A percentile compares a stretch with the other conserved stretches of the same genome.
These are phyloP conservation scores for Fraxinus quadrangulata DNA, from an alignment of 257 asterid species.

Conservation along the genomic window DNA sequence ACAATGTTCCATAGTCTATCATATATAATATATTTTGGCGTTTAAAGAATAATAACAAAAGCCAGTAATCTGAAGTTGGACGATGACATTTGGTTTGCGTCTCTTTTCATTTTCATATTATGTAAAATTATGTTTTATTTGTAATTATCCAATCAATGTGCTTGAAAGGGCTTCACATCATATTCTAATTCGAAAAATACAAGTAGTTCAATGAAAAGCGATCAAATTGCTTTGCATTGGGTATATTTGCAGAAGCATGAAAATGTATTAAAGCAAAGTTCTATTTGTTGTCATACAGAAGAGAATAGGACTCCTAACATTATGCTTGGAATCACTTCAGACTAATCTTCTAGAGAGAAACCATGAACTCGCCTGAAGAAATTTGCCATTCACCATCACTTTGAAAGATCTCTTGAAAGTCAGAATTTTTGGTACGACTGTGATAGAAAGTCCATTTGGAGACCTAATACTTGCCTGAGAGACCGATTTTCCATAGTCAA, in stretches of 20 bases:
- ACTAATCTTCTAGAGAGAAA: conserved; percentile 28
- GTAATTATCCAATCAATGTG: too few species aligned
- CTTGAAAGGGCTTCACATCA: neutral
- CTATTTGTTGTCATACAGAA: conserved; percentile 29
- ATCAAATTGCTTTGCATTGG: neutral
- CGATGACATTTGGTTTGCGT: neutral
- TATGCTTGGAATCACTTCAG: conserved; percentile 45
- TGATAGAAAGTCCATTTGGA: conserved; percentile 40
- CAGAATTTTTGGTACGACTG: conserved; percentile 48
- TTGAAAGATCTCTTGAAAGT: conserved; percentile 52
- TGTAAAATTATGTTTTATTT: too few species aligned
- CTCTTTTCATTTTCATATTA: neutral
- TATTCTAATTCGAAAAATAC: neutral
- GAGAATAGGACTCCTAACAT: conserved; percentile 64
- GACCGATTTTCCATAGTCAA: conserved; percentile 38
- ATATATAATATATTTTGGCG: too few species aligned
- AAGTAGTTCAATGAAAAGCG: neutral
- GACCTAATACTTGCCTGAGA: conserved; percentile 48
- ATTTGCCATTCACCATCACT: conserved; percentile 52
- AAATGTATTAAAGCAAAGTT: neutral
- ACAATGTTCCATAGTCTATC: too few species aligned
- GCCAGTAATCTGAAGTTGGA: too few species aligned
- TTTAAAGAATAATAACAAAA: too few species aligned
- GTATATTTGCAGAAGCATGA: neutral
- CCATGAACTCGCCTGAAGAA: conserved; percentile 25